These are phyloP conservation scores for Pichia heedii DNA, from an alignment of 805 yeast species.

Conservation along the genomic window DNA sequence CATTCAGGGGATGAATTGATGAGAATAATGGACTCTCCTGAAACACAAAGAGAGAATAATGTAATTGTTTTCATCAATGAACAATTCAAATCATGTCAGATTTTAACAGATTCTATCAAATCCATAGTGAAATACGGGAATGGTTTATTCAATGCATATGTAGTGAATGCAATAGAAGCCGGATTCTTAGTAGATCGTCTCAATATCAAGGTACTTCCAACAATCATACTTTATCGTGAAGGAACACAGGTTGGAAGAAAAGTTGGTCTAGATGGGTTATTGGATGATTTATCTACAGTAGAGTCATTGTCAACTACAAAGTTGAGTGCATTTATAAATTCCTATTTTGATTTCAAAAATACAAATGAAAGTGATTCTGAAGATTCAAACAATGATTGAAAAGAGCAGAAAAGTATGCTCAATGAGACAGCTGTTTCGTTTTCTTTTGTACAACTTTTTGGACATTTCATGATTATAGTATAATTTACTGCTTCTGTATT, in stretches of 20 bases:
- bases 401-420: too few relatives aligned
- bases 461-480: too few relatives aligned
- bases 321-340: too few relatives aligned
- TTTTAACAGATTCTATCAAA: slow-evolving; percentile 41
- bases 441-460: too few relatives aligned
- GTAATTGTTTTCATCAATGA: slow-evolving; percentile 61
- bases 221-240: slow-evolving; percentile 48
- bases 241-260: slow-evolving; percentile 54
- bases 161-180: slow-evolving; percentile 42
- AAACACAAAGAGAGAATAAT: neutral
- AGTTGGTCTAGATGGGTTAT: slow-evolving; percentile 62
- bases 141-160: neutral
- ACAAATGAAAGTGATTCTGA: too few relatives aligned
- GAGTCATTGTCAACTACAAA: neutral
- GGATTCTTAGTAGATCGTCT: slow-evolving; percentile 66
- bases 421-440: too few relatives aligned
- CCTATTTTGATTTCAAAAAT: too few relatives aligned
- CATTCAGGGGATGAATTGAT: neutral
- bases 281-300: neutral
- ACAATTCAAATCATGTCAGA: slow-evolving; percentile 48
- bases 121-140: neutral
- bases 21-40: neutral
- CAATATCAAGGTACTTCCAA: slow-evolving; percentile 60
- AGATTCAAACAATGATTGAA: too few relatives aligned
- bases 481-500: too few relatives aligned